phyloP scores from a whole-genome alignment of 1,139 yeast species.

The Tardiomyces blankii region DNA sequence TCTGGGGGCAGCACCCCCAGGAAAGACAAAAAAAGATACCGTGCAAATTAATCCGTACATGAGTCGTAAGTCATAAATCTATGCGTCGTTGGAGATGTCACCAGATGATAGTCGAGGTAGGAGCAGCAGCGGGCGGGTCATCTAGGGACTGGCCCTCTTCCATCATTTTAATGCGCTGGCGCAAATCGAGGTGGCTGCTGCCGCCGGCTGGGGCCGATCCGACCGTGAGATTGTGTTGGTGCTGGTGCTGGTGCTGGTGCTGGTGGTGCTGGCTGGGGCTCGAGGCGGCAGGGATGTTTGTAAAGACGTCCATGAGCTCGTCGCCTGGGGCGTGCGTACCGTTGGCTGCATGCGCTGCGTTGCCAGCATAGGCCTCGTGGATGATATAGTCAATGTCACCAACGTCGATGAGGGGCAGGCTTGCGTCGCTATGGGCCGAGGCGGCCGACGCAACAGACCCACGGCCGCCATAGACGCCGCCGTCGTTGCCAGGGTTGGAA shows the following conservation, averaged over 20 bases:
- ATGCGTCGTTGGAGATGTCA: background rate
- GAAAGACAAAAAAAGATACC: too few relatives aligned
- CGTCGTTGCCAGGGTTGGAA: constrained; percentile 1
- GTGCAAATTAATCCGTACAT: too few relatives aligned
- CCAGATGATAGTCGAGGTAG: constrained; percentile 1
- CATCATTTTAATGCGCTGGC: constrained; percentile 21
- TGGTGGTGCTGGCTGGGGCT: too few relatives aligned
- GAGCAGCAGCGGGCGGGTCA: constrained; percentile 8
- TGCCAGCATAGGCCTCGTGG: constrained; percentile 9
- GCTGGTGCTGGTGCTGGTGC: constrained; percentile 2
- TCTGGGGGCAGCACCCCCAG: too few relatives aligned
- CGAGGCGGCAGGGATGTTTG: background rate
- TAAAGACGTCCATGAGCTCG: background rate
- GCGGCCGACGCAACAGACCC: constrained; percentile 1
- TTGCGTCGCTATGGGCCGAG: constrained; percentile 1
- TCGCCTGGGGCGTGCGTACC: background rate
- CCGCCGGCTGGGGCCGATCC: constrained; percentile 4
- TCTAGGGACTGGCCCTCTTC: constrained; percentile 16
- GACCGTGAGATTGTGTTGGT: constrained; percentile 3
- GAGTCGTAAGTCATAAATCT: too few relatives aligned
- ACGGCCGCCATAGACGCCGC: constrained; percentile 5
- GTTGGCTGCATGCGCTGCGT: background rate
- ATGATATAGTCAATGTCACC: constrained; percentile 12
- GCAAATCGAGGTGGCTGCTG: constrained; percentile 12
- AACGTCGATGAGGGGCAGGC: constrained; percentile 10